Evolutionary conservation across 2,329 filamentous ascomycete species (phyloP), one percentile per base, ranked within the genome.

Genomic region (Aspergillus costaricaensis): DNA sequence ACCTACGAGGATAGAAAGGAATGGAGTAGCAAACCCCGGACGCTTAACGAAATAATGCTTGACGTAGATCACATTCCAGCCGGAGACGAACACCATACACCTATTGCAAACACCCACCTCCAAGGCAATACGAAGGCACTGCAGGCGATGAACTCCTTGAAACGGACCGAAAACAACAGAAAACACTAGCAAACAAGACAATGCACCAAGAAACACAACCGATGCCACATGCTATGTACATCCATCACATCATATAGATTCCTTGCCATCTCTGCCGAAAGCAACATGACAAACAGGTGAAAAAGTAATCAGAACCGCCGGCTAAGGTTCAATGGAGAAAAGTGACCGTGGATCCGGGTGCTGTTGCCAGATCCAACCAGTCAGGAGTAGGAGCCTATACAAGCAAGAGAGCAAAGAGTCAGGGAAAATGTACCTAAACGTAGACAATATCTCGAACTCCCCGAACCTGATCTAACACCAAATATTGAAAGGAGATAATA

Each of bases 171-270:
- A 25, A 60, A n/a, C n/a, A 64, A 55, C 51, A 59, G 60, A 63
- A 63, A 60, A 63, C 65, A 53, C 25, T 48, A 60, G 59, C 19
- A 47, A 47, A 52, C 60, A 66, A 63, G 61, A 62, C 67, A 68
- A 68, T 64, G 66, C 62, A 67, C 62, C 66, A 68, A 69, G 55
- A 67, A 63, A 58, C 59, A 55, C 57, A 66, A 58, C 56, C 38
- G 53, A 65, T 62, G 66, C 59, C 60, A 43, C 65, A 70, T 67
- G 72, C 64, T 75, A 75, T 75, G 70, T 75, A 74, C 72, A 74
- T 73, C 68, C 72, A 69, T 74, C 71, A 74, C 65, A 68, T 74
- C 72, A 62, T 72, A 69, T 69, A 67, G 67, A 65, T 61, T 60
- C 61, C 57, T 53, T 57, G 53, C 62, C 58, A 55, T 41, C 44